phyloP scores from a whole-genome alignment of 2,329 filamentous ascomycete species.

The Arthrobotrys iridis region DNA sequence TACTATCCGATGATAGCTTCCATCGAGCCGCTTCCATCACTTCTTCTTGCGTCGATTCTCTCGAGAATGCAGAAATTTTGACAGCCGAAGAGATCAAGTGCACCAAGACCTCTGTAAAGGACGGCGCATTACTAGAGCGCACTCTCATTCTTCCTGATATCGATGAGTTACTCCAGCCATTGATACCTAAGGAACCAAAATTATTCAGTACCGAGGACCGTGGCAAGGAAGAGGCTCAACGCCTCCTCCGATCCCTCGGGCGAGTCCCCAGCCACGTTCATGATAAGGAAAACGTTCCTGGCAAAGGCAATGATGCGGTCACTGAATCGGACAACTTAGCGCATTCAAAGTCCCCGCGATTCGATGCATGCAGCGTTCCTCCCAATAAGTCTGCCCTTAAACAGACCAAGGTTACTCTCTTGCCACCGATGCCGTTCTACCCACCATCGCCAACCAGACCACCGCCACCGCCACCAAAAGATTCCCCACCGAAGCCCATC shows the following conservation, averaged over 20 bases:
- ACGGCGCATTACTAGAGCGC: neutral
- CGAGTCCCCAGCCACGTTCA: neutral
- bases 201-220: neutral
- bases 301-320: neutral
- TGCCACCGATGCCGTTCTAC: neutral
- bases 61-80: neutral
- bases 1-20: neutral
- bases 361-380: too few species aligned
- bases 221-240: neutral
- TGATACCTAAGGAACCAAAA: neutral
- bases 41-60: slow-evolving; percentile 1
- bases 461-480: neutral
- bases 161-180: neutral
- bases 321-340: neutral
- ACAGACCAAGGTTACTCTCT: neutral
- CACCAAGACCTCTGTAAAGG: neutral
- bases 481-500: too few species aligned
- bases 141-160: neutral
- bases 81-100: neutral
- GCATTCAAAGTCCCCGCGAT: neutral
- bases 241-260: neutral
- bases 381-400: neutral
- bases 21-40: neutral
- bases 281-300: neutral
- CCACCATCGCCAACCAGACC: slow-evolving; percentile 1